Evolutionary conservation across 2,329 filamentous ascomycete species (phyloP), one percentile per base, ranked within the genome.

Genomic region (Ophiostoma ips): DNA sequence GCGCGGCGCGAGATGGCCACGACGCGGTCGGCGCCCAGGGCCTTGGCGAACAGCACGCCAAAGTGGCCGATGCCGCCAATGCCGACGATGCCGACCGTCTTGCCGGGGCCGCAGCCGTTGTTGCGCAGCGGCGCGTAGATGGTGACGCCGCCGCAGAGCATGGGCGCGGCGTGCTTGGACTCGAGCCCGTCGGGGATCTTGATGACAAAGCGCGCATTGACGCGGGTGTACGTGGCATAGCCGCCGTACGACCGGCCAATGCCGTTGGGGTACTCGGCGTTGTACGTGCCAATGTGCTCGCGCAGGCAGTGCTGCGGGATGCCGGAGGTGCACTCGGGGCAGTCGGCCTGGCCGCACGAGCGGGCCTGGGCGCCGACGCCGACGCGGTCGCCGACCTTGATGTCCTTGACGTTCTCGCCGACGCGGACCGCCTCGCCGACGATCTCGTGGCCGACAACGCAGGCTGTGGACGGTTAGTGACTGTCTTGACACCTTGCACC

Each of bases 391-490:
- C 56, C 56, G 3, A 52, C 44, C 47, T 49, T 43, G 62, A 84
- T 33, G 34, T 61, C 58, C 18, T 63, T 65, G 12, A 69, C 70
- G 43, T 70, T 59, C 21, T 64, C 64, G 33, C 77, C 78, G 35
- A 80, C 67, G 28, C 72, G 71, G 21, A 75, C 70, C 7, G 71
- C 74, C 7, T 65, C 71, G 41, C 79, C 79, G 54, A 83, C 71
- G 41, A 83, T 82, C 58, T 83, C 79, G 61, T 83, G 79, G 49
- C 79, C 79, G 24, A 79, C 75, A 38, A 75, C 74, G 58, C 70
- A 71, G 19, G 71, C 69, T 63, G 24, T 28, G 53, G 53, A 5
- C n/a, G 9, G 36, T 31, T 31, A 40, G 47, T 24, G 10, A 38
- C 15, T 13, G 5, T 2, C 21, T 33, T 13, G 16, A 21, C 10